Base-by-base conservation (phyloP, 2,329 filamentous ascomycete species). In the Rutstroemia sp. region DNA sequence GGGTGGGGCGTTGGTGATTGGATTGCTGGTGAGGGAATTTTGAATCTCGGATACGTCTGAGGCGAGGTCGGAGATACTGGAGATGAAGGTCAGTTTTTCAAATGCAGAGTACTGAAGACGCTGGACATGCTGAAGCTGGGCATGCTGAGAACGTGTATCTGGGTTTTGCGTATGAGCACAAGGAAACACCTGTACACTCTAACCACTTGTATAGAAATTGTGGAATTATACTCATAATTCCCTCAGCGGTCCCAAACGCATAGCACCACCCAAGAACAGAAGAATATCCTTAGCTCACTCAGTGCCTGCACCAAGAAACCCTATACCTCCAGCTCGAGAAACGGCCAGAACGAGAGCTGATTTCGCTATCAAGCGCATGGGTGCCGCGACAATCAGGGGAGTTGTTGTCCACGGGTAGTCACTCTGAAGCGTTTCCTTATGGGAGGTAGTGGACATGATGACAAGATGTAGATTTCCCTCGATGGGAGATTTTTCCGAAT, bases 361-460 rank as follows among this genome's bases (percentile, higher is more conserved):
- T 68, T 78, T 65, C 69, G 76, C 63, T 77, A 89, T 81, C 38
- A 83, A 75, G 47, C 84, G 79, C 87, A 91, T 90, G 0, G 87
- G 87, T 1, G 85, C 86, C 39, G 76, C 75, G 47, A 78, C 74
- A 30, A 90, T 75, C 19, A 88, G 39, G 18, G 58, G 58, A 46
- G 51, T 44, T 18, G 46, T 30, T 30, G 42, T 54, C 58, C 58
- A 59, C 50, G 58, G 55, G 16, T 58, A 59, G 44, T 53, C 50
- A n/a, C 49, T 54, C 23, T 52, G 42, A 25, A 57, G 55, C 7
- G 48, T 52, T 52, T 56, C 39, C 19, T 45, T 52, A 12, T 56
- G 49, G 41, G 42, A 51, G 14, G 27, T 39, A 14, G 19, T 48
- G 12, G 49, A 34, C 54, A 56, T 56, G 27, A 10, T 49, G 46